phyloP scores from a whole-genome alignment of 768 basidiomycete genomes.

The Trametes cinnabarina region DNA sequence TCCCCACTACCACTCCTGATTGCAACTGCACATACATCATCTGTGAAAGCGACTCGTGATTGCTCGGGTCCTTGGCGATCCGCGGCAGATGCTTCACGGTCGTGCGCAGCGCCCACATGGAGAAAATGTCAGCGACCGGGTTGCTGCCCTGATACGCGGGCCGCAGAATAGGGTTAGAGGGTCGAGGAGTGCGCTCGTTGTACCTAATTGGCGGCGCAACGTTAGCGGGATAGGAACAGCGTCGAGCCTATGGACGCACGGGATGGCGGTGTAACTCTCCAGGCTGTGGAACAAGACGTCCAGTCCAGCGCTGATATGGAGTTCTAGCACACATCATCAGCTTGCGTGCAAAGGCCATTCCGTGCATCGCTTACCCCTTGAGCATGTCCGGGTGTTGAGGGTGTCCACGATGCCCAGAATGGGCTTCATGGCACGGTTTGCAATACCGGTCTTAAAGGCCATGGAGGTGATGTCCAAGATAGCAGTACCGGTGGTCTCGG shows the following conservation, averaged over 20 bases:
- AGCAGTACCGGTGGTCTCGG: conserved; percentile 93
- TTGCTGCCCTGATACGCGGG: conserved; percentile 95
- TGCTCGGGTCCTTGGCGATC: conserved; percentile 73
- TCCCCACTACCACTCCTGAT: no score
- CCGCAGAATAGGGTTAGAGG: conserved; percentile 83
- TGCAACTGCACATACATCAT: conserved; percentile 67
- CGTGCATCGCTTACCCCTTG: conserved; percentile 33
- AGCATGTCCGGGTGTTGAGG: conserved; percentile 87
- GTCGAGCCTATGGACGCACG: conserved; percentile 45
- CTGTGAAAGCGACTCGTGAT: conserved; percentile 80
- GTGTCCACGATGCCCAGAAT: conserved; percentile 81
- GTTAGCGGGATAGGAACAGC: conserved; percentile 6
- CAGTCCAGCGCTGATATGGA: conserved; percentile 92
- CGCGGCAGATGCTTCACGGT: conserved; percentile 88
- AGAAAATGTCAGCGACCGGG: conserved; percentile 94
- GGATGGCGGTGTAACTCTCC: conserved; percentile 93
- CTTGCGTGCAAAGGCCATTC: background rate
- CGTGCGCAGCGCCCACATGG: conserved; percentile 87
- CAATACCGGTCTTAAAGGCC: conserved; percentile 96
- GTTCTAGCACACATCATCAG: conserved; percentile 37
- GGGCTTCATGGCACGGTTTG: conserved; percentile 88
- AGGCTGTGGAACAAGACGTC: conserved; percentile 96
- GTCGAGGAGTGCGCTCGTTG: conserved; percentile 85
- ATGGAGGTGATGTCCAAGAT: conserved; percentile 91
- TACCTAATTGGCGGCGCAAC: conserved; percentile 62